Evolutionary conservation across 495 filamentous ascomycete species (phyloP).

Genomic region (Hypoxylon crocopeplum): DNA sequence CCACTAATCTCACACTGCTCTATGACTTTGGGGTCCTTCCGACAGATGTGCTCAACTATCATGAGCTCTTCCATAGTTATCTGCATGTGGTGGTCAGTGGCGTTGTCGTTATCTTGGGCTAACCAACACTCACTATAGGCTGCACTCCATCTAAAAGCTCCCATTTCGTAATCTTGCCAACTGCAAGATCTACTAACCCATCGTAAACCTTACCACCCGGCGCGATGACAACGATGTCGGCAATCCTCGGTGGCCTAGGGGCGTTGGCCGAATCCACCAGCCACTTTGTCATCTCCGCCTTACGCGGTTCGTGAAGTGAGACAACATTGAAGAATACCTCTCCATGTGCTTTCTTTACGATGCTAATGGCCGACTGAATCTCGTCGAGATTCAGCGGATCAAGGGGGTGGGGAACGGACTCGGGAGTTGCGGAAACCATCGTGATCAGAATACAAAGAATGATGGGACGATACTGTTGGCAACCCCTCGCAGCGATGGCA

Average conservation of each 20-base stretch:
- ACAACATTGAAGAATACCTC: slow-evolving; percentile 86
- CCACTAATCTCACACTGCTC: slow-evolving; percentile 90
- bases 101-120: background rate
- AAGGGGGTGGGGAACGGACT: slow-evolving; percentile 68
- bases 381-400: slow-evolving; percentile 81
- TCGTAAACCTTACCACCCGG: slow-evolving; percentile 83
- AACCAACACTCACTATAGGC: slow-evolving; percentile 66
- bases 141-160: slow-evolving; percentile 80
- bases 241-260: slow-evolving; percentile 72
- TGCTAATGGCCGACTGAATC: slow-evolving; percentile 75
- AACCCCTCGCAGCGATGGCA: background rate
- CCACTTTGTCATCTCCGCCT: slow-evolving; percentile 88
- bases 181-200: slow-evolving; percentile 79
- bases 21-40: slow-evolving; percentile 87
- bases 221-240: slow-evolving; percentile 88
- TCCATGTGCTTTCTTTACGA: slow-evolving; percentile 75
- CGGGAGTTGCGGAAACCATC: slow-evolving; percentile 32
- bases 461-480: background rate
- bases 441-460: slow-evolving; percentile 3
- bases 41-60: slow-evolving; percentile 79
- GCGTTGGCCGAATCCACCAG: slow-evolving; percentile 65
- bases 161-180: slow-evolving; percentile 76
- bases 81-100: slow-evolving; percentile 45
- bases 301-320: slow-evolving; percentile 85
- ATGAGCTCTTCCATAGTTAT: slow-evolving; percentile 96